Evolutionary conservation across 345 rosid genomes (phyloP), one percentile per base, ranked within the genome.

Genomic region (Arabidopsis suecica): DNA sequence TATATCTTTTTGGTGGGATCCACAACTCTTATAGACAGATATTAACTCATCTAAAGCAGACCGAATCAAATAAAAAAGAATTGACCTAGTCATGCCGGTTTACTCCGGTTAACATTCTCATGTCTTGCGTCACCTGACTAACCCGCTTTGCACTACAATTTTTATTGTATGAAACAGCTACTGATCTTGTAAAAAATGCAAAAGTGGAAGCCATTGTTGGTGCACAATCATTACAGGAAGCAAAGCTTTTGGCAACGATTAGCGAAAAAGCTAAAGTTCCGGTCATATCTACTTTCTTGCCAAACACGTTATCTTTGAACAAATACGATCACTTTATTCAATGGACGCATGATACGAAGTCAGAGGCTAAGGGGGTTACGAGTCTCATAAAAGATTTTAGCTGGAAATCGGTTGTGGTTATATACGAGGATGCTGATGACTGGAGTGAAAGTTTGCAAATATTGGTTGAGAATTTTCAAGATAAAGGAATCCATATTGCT

Each of bases 201-300:
- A 25, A 30, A 79, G 67, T 61, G 55, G 71, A 76, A 80, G 72
- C 23, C 30, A 75, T 61, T 30, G 38, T 74, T 41, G 68, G 67
- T 41, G 69, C 53, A 47, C 72, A 69, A 33, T 79, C 79, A 60
- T 5, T 68, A 30, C 67, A 18, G 0, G 79, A 75, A 41, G 79
- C 69, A 20, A 76, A 60, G 48, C 63, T 76, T 61, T 69, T 76
- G 36, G 79, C 73, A 0, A 38, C 18, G 4, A 9, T 69, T 1
- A 79, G 77, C 4, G 53, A 75, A 9, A 65, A 61, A 54, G 63
- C 74, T 6, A 69, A 55, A 61, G 69, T 81, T 61, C 84, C 78
- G 0, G 20, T 80, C 11, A 32, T 80, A 37, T 80, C 78, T 33
- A n/a, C 70, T 56, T 20, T 63, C 4, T 9, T 33, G 8, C 40